phyloP scores from a whole-genome alignment of 2,329 filamentous ascomycete species.

The Colletotrichum cuscutae region DNA sequence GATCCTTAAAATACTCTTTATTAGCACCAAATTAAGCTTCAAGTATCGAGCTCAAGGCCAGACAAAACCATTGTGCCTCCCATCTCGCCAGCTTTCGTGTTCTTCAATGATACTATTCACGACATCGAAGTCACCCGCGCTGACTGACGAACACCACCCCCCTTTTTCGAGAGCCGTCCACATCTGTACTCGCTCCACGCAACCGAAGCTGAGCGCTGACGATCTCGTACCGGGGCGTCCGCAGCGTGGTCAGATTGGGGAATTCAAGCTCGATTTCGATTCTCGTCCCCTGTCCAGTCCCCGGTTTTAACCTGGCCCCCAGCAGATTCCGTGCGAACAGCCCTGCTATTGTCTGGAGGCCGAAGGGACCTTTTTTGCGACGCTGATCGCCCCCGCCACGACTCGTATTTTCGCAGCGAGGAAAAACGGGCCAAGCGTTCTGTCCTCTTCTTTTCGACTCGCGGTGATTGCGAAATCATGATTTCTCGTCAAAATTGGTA shows the following conservation, averaged over 20 bases:
- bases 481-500: background rate
- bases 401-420: constrained; percentile 9
- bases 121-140: background rate
- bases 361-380: background rate
- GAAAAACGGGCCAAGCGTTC: background rate
- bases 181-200: background rate
- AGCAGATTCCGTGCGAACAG: constrained; percentile 11
- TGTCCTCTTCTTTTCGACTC: background rate
- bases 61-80: background rate
- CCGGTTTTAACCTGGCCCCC: background rate
- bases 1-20: background rate
- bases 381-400: constrained; percentile 15
- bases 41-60: background rate
- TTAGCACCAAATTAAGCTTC: background rate
- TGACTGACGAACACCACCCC: background rate
- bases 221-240: background rate
- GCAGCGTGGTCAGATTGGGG: background rate
- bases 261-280: background rate
- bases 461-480: constrained; percentile 13
- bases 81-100: no score
- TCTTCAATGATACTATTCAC: background rate
- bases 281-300: background rate
- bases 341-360: background rate
- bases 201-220: background rate
- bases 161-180: background rate